Percentiles rank a stretch among this genome's conserved stretches.
Evolutionary conservation across 768 basidiomycete species (phyloP).

Genomic region (Amanita inopinata): DNA sequence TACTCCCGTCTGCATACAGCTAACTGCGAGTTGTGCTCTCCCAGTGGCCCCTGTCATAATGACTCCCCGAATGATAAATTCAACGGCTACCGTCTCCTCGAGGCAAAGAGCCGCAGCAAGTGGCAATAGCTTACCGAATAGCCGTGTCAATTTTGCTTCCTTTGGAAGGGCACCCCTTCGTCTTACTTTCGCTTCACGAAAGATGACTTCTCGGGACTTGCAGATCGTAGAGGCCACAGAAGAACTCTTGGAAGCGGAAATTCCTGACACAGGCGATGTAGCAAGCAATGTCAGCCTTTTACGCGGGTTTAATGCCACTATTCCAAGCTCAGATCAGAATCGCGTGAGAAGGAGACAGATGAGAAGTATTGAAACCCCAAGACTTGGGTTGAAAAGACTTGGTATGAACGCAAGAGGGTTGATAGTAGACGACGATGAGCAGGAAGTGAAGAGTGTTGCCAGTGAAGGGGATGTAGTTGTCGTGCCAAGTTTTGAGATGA

Average conservation of each 20-base stretch:
- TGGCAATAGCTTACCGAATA: slow-evolving; percentile 23
- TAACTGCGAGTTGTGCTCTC: slow-evolving; percentile 6
- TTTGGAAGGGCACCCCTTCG: slow-evolving; percentile 73
- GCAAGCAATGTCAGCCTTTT: slow-evolving; percentile 72
- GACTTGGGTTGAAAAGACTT: slow-evolving; percentile 68
- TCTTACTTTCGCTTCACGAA: slow-evolving; percentile 51
- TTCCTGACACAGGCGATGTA: slow-evolving; percentile 66
- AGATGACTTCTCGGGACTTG: slow-evolving; percentile 75
- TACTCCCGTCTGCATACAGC: background rate
- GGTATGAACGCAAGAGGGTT: slow-evolving; percentile 75
- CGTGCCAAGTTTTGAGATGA: slow-evolving; percentile 33
- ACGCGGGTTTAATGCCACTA: slow-evolving; percentile 90
- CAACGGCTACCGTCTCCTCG: slow-evolving; percentile 59
- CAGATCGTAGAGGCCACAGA: slow-evolving; percentile 77
- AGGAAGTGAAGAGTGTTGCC: slow-evolving; percentile 50
- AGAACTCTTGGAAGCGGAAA: slow-evolving; percentile 58
- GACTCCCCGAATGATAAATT: slow-evolving; percentile 76
- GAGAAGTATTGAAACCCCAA: slow-evolving; percentile 68
- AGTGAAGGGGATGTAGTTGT: slow-evolving; percentile 73
- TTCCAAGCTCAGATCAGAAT: slow-evolving; percentile 79
- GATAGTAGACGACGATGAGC: slow-evolving; percentile 45
- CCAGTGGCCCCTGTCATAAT: slow-evolving; percentile 83
- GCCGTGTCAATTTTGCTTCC: slow-evolving; percentile 61
- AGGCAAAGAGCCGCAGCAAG: slow-evolving; percentile 28
- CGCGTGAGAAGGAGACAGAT: slow-evolving; percentile 69